phyloP scores from a whole-genome alignment of 176 grass and related monocot species.

The Bonia amplexicaulis region DNA sequence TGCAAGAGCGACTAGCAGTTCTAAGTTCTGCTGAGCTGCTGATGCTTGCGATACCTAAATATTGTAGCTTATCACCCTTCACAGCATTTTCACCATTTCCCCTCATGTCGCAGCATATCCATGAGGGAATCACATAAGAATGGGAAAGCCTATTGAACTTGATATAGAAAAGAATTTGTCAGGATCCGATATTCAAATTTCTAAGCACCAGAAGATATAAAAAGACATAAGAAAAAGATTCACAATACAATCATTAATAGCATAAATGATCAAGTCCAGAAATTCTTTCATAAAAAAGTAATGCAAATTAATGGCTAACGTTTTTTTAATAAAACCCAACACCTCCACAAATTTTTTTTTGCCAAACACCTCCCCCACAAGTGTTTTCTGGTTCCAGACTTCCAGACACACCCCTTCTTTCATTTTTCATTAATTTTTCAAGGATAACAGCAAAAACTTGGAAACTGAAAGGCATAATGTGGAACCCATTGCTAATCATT shows the following conservation, averaged over 20 bases:
- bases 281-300: not conserved
- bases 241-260: not conserved
- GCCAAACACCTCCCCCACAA: conserved; percentile 3
- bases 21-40: conserved; percentile 23
- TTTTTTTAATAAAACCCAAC: not conserved
- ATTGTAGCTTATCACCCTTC: conserved; percentile 43
- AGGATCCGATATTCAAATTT: not conserved
- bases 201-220: not conserved
- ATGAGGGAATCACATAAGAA: conserved; percentile 70
- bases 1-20: conserved; percentile 14
- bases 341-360: not conserved
- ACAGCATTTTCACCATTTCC: conserved; percentile 50
- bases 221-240: not conserved
- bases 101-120: conserved; percentile 84
- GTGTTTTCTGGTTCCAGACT: not conserved
- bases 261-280: not conserved
- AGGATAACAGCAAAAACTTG: not conserved
- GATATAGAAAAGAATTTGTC: conserved; percentile 30
- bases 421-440: not conserved
- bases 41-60: conserved; percentile 10
- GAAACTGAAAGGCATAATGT: not conserved
- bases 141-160: conserved; percentile 82
- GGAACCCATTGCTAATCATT: not conserved
- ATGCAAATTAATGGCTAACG: not conserved
- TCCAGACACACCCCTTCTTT: not conserved